Evolutionary conservation across 2,329 filamentous ascomycete genomes (phyloP), one percentile per base, ranked within the genome.

Genomic region (Hirsutella minnesotensis): DNA sequence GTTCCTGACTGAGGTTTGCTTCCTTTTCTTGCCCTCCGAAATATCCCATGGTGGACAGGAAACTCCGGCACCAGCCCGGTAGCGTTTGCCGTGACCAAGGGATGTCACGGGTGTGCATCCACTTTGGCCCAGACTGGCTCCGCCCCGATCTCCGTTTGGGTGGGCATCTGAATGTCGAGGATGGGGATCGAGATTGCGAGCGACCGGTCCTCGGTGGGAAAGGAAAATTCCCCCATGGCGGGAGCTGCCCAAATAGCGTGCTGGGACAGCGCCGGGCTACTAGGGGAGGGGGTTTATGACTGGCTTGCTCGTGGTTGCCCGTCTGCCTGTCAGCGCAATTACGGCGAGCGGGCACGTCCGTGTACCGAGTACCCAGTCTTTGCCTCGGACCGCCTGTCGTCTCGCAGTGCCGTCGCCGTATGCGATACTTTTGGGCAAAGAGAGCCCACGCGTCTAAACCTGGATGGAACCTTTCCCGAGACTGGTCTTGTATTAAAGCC

Each of bases 131-230:
- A n/a, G 13, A 35, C 33, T 9, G 38, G n/a, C 10, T 38, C 18
- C 21, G 20, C 34, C 39, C 20, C 29, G 35, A 49, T 49, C 43
- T 49, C 37, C 41, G 30, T 47, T 43, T 47, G 42, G 21, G 41
- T 35, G 48, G 39, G 39, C 44, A 47, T 46, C 46, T 43, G 40
- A 16, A 19, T 19, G 37, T 16, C 35, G 27, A 30, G 15, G 30
- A 36, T 24, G 15, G 35, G 24, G 30, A 47, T 51, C 47, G 49
- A 49, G 47, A 49, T 49, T 47, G 16, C 36, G 20, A 36, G 33
- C 15, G 34, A 10, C 29, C 10, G 30, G 39, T 16, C 31, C 16
- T 21, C 18, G 22, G 31, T 10, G n/a, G 15, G 15, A 18, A 10
- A 30, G 5, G 36, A 41, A n/a, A n/a, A n/a, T n/a, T n/a, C 19